Evolutionary conservation across 2,329 filamentous ascomycete genomes (phyloP), one percentile per base, ranked within the genome.

Genomic region (Dothidotthia symphoricarpi): DNA sequence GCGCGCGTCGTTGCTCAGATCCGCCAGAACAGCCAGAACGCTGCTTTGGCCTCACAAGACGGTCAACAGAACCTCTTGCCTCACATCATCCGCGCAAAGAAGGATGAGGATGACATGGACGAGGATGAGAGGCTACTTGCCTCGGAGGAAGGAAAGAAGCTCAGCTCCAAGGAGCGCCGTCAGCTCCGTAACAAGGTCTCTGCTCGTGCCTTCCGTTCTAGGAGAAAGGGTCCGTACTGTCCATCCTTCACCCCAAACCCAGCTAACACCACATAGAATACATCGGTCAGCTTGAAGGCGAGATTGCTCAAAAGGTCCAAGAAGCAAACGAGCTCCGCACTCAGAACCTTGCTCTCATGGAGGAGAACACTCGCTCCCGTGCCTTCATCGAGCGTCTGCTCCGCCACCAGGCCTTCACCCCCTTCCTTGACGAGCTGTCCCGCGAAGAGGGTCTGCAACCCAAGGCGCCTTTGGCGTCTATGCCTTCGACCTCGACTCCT

Each of bases 171-270:
- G 73, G 90, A 97, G 71, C 84, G 93, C 44, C 84, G 93, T 53
- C 93, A 97, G 69, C 78, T 98, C n/a, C 82, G 93, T 49, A 98
- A 98, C 79, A 98, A 98, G 73, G 93, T 98, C 4, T 98, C 93
- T 28, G 93, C 93, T 47, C 88, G 93, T 54, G 91, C 91, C 34
- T 98, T 98, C 82, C 86, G 93, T 39, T 96, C 90, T n/a, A 79
- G 93, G 57, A 85, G 93, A 77, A 98, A 98, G 78, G 91, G 91
- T 96, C 82, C 76, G 78, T 62, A 49, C 16, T 26, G 30, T 29
- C 16, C 3, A 12, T 6, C n/a, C 11, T 13, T 31, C 14, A 17
- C 26, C 28, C 16, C 2, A 16, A 42, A 16, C 15, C 6, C 24
- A 36, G 53, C 80, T 87, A 76, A 87, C 68, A 28, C 39, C 11